Evolutionary conservation across 2,329 filamentous ascomycete species (phyloP), one percentile per base, ranked within the genome.

Genomic region (Elsinoe perseae): DNA sequence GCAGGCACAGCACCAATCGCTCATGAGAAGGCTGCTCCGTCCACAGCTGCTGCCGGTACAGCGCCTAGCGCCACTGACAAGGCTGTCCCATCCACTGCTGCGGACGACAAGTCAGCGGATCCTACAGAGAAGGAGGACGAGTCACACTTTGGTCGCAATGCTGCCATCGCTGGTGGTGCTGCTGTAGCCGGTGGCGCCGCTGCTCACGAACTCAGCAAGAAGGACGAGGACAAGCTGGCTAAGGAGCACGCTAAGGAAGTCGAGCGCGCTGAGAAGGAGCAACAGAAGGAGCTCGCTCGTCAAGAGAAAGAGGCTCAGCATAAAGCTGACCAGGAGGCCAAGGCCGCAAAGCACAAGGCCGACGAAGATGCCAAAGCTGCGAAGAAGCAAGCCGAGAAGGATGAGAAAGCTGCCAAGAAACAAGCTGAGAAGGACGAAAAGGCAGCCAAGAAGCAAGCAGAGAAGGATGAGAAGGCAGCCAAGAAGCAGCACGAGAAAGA

Each of bases 341-440:
- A 60, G 42, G 50, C 50, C 7, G 59, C 58, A 21, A 60, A 62
- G 32, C 52, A 61, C 25, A 46, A 63, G 14, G 48, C 59, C 16
- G 64, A 68, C 58, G 70, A 72, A 62, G 71, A 69, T 25, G 65
- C 66, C 5, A 50, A 58, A 12, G 54, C 34, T 16, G 55, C 38
- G 10, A 32, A 56, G 43, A 52, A 57, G 16, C 42, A 57, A 21
- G 54, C 57, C 20, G 57, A 61, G 38, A 58, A 58, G 44, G 50
- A 58, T 18, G 38, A 52, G 27, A 52, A 50, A 9, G 57, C 54
- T 10, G 57, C 57, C 8, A 50, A 63, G 32, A 58, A 61, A 38
- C 43, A 64, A 12, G 40, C 59, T n/a, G 64, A 68, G 59, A 70
- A 73, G 63, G 71, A 69, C 27, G 65, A 66, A 9, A 50, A 57